Conservation (phyloP, 2,329 filamentous ascomycete genomes). For the Cadophora gregata region DNA sequence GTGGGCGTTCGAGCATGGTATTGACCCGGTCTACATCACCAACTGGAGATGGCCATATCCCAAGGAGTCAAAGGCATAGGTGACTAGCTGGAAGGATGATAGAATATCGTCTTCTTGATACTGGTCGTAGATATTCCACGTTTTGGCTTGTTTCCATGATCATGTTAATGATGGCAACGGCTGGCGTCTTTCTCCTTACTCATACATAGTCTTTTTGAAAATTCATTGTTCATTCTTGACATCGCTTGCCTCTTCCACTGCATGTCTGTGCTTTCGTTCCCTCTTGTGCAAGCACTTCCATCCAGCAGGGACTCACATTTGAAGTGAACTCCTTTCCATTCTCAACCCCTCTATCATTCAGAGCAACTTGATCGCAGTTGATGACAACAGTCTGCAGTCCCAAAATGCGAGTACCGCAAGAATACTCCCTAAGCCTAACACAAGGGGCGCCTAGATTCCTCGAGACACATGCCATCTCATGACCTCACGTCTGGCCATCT, state of each 20-base stretch:
- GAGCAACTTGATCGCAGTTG: too few species aligned
- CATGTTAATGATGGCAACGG: neutral
- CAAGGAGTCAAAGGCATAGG: conserved; percentile 25
- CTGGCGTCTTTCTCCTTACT: neutral
- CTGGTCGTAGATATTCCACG: neutral
- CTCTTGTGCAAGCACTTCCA: neutral
- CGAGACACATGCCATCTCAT: neutral
- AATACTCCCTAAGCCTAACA: too few species aligned
- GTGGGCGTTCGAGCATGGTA: conserved; percentile 71
- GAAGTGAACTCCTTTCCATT: neutral
- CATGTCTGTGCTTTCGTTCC: neutral
- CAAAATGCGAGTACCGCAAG: too few species aligned
- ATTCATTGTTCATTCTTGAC: neutral
- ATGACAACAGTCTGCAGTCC: too few species aligned
- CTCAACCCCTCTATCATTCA: neutral
- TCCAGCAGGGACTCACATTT: neutral
- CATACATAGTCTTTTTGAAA: conserved; percentile 7
- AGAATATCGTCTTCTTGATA: neutral
- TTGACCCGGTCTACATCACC: conserved; percentile 60
- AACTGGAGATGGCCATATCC: conserved; percentile 42
- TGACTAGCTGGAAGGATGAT: neutral
- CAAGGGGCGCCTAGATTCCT: neutral
- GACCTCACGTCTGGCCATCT: neutral
- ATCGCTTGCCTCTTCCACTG: neutral
- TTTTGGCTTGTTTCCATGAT: neutral